Evolutionary conservation across 2,329 filamentous ascomycete genomes (phyloP).

Genomic region (Hypoxylon sp.): DNA sequence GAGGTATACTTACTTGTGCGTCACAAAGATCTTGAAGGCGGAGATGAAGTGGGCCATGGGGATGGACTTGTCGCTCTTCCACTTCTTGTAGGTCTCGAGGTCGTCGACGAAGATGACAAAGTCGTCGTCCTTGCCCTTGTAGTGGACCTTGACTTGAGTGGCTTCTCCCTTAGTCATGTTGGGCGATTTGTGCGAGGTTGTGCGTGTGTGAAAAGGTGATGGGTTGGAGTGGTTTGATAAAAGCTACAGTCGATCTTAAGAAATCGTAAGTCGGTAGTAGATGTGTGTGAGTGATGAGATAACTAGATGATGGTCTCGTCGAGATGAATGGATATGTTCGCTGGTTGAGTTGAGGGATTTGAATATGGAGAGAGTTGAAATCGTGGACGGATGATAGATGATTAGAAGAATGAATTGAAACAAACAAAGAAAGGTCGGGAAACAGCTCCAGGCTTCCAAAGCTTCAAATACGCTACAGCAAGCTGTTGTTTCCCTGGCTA

Average conservation of each 20-base stretch:
- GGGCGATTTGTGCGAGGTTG: conserved; percentile 57
- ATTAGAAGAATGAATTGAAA: conserved; percentile 22
- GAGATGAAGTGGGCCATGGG: conserved; percentile 89
- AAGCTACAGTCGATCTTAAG: conserved; percentile 10
- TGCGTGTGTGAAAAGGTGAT: conserved; percentile 15
- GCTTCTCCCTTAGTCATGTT: conserved; percentile 81
- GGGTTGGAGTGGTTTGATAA: conserved; percentile 6
- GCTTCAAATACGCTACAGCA: conserved; percentile 43
- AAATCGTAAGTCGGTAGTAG: conserved; percentile 1
- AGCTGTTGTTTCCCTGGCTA: conserved; percentile 38
- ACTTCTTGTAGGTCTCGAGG: conserved; percentile 78
- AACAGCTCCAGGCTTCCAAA: conserved; percentile 28
- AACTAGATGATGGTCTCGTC: not conserved
- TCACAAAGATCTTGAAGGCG: conserved; percentile 90
- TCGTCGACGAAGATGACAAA: conserved; percentile 74
- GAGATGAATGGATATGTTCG: conserved; percentile 3
- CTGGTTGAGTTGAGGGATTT: not conserved
- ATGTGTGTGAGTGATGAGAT: not conserved
- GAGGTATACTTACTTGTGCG: conserved; percentile 80
- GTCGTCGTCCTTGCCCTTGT: conserved; percentile 77
- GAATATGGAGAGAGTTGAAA: not conserved
- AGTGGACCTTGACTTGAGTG: conserved; percentile 83
- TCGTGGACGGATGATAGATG: conserved; percentile 16
- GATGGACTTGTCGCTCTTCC: conserved; percentile 83
- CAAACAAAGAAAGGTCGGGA: conserved; percentile 14